Evolutionary conservation across 805 yeast genomes (phyloP).

Genomic region (Saccharomyces kudriavzevii): DNA sequence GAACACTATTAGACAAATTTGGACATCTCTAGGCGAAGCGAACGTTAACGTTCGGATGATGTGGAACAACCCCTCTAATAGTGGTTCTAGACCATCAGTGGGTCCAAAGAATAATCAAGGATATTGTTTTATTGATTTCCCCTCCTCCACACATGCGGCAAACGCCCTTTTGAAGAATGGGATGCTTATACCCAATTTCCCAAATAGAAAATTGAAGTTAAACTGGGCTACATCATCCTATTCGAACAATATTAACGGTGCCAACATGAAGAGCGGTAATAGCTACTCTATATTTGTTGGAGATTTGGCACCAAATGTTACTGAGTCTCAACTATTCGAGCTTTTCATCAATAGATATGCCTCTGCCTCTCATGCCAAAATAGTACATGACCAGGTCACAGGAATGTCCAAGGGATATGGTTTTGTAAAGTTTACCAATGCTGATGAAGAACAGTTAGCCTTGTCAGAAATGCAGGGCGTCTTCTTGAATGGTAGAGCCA

Average conservation of each 20-base stretch:
- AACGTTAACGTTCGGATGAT: constrained; percentile 58
- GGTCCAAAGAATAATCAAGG: constrained; percentile 45
- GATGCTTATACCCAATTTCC: constrained; percentile 49
- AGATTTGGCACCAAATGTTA: constrained; percentile 66
- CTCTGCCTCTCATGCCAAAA: constrained; percentile 66
- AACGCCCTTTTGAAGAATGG: constrained; percentile 66
- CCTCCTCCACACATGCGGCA: constrained; percentile 50
- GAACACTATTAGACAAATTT: constrained; percentile 50
- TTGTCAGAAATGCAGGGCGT: constrained; percentile 76
- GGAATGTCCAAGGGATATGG: constrained; percentile 80
- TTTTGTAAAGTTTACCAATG: constrained; percentile 67
- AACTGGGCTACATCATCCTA: constrained; percentile 62
- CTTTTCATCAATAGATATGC: constrained; percentile 63
- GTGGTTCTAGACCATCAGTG: constrained; percentile 8
- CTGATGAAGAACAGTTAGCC: constrained; percentile 63
- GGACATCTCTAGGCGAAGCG: constrained; percentile 63
- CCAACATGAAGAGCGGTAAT: constrained; percentile 9
- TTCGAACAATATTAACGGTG: neutral
- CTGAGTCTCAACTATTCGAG: constrained; percentile 56
- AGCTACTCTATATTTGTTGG: constrained; percentile 79
- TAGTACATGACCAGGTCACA: constrained; percentile 67
- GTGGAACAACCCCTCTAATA: constrained; percentile 43
- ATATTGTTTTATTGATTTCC: constrained; percentile 77
- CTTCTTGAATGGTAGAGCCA: constrained; percentile 61
- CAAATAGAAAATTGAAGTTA: constrained; percentile 51